Percentiles rank a stretch among this genome's conserved stretches.
Evolutionary conservation across 1,139 yeast species (phyloP).

Genomic region (Saccharomyces hybrid): DNA sequence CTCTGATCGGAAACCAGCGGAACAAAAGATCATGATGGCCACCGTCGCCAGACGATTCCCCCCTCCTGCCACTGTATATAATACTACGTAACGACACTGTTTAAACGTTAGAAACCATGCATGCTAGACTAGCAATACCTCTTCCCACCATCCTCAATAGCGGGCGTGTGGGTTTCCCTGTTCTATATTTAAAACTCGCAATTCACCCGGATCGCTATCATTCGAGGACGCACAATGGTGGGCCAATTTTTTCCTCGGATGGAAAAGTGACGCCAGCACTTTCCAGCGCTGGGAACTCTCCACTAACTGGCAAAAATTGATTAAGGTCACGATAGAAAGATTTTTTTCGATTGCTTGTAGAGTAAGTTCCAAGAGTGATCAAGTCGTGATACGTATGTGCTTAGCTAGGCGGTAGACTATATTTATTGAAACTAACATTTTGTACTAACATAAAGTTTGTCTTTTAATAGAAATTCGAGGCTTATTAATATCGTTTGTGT

Average conservation of each 20-base stretch:
- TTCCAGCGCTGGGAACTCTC: background rate
- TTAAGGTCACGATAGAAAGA: background rate
- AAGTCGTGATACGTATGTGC: background rate
- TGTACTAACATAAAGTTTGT: background rate
- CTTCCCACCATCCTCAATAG: background rate
- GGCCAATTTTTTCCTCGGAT: background rate
- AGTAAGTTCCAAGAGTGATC: background rate
- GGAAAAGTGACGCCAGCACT: background rate
- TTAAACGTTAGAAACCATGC: background rate
- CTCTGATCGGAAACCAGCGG: slow-evolving; percentile 24
- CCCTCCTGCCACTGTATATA: background rate
- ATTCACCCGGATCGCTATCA: background rate
- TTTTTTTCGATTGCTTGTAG: background rate
- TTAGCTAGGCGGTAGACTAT: background rate
- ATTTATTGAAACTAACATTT: background rate
- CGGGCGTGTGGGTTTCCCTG: background rate
- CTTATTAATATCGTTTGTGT: background rate
- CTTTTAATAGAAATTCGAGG: background rate
- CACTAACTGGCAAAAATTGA: background rate
- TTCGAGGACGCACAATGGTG: background rate
- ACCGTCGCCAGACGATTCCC: background rate
- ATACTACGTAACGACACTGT: background rate
- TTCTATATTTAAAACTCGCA: background rate
- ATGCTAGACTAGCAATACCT: background rate
- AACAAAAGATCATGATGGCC: background rate